phyloP scores from a whole-genome alignment of 441 rosid species.

The Pelargonium cotyledonis region DNA sequence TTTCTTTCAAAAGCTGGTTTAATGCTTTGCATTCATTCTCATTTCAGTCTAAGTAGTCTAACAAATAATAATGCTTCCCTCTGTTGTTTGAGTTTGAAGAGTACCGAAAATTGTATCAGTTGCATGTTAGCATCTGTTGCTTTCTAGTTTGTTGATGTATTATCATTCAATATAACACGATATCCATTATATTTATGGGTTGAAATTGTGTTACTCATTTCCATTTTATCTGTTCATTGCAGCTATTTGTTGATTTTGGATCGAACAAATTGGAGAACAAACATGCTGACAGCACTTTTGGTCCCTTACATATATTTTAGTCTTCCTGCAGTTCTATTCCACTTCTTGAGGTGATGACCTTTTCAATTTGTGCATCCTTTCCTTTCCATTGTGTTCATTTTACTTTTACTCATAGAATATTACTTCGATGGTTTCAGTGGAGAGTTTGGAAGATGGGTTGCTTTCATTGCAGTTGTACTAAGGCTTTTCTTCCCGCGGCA shows the following conservation, averaged over 20 bases:
- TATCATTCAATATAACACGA: not conserved
- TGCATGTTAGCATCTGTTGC: not conserved
- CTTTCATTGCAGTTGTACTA: slow-evolving; percentile 62
- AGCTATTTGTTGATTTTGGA: slow-evolving; percentile 76
- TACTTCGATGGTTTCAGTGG: slow-evolving; percentile 33
- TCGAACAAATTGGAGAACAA: slow-evolving; percentile 80
- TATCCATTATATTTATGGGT: no score
- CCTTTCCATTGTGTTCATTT: not conserved
- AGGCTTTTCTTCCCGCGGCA: slow-evolving; percentile 75
- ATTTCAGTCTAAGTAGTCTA: no score
- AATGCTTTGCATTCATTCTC: no score
- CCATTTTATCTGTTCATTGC: slow-evolving; percentile 15
- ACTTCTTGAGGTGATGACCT: slow-evolving; percentile 50
- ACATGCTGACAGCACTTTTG: slow-evolving; percentile 65
- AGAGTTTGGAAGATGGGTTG: slow-evolving; percentile 71
- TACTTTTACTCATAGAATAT: not conserved
- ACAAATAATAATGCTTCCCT: not conserved
- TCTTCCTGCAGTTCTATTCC: slow-evolving; percentile 50
- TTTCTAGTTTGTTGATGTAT: not conserved
- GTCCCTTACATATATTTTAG: slow-evolving; percentile 78
- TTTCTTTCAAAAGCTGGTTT: no score
- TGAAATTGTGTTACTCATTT: not conserved
- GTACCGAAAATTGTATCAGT: no score
- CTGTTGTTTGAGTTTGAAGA: not conserved
- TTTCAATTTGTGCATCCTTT: not conserved